Base-by-base conservation (phyloP, 768 basidiomycete species). In the Gyrodon lividus region DNA sequence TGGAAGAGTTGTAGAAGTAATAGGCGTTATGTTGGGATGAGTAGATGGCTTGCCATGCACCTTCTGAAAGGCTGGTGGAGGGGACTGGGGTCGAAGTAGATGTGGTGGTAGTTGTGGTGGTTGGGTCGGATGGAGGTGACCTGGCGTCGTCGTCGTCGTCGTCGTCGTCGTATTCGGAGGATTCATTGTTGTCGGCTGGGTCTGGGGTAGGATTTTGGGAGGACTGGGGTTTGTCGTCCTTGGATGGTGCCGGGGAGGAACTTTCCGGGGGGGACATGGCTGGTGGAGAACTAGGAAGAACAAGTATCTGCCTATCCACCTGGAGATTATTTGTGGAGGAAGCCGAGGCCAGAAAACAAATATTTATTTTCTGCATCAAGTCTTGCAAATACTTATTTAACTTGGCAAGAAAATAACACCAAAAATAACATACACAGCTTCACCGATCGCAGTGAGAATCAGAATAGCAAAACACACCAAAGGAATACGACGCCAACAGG, bases 21-120 rank as follows among this genome's bases (percentile, higher is more conserved):
- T 93, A 93, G 9, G 87, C 77, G 67, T 80, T 87, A 72, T 89
- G 82, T 54, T 84, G 75, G 1, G 88, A 81, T 1, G 89, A 84
- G 71, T 77, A 92, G 26, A 93, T 78, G 33, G 90, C 90, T 67
- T 92, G 91, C 90, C 91, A 92, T 23, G 78, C 70, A 47, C 63
- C 61, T 16, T 59, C 61, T 17, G 65, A 64, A 48, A 63, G 59
- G 58, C 28, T 59, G 48, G 46, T 55, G 40, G 40, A 58, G 46
- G 35, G 52, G 24, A 43, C 51, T 43, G 59, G 43, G 19, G 49
- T 33, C 5, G 55, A n/a, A n/a, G n/a, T 31, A 6, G 56, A 16
- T 12, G 61, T 17, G 14, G 62, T 33, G 1, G 54, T n/a, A 38
- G 50, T 19, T 19, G 56, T 7, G 28, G 37, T 28, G 28, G 28